These are phyloP conservation scores for Juncus effusus DNA, from an alignment of 176 grass and related monocot genomes.

Conservation along the genomic window DNA sequence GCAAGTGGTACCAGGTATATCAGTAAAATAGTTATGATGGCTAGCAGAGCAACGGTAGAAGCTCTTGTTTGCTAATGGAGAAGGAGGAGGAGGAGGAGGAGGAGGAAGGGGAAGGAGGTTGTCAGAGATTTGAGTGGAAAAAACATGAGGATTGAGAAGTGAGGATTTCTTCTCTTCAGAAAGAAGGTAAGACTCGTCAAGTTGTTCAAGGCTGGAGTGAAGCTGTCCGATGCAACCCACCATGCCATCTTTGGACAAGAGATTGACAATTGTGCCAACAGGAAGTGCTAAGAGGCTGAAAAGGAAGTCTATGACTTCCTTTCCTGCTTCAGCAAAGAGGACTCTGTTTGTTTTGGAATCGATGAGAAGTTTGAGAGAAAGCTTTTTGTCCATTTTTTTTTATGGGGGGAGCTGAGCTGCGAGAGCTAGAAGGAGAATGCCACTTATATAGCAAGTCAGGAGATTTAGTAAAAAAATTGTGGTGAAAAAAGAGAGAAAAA, in stretches of 20 bases:
- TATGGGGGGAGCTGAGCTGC: no score
- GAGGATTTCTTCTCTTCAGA: neutral
- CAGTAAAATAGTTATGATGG: no score
- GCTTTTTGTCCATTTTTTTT: neutral
- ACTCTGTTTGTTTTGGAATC: conserved; percentile 27
- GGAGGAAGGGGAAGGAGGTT: neutral
- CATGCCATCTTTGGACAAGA: conserved; percentile 9
- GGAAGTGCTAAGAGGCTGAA: conserved; percentile 30
- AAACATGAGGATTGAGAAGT: conserved; percentile 17
- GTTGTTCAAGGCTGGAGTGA: conserved; percentile 19
- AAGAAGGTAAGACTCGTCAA: conserved; percentile 30
- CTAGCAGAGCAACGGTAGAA: neutral
- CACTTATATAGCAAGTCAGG: no score
- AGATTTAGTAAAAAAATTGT: no score
- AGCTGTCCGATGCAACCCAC: conserved; percentile 10
- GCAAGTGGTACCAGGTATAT: no score
- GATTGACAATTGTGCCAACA: conserved; percentile 2
- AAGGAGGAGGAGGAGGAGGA: neutral
- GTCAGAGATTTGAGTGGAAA: neutral
- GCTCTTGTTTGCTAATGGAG: neutral
- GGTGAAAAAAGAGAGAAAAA: no score
- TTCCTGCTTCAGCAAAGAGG: conserved; percentile 36
- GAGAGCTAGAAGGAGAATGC: no score
- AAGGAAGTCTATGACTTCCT: conserved; percentile 49
- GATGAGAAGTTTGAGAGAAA: conserved; percentile 35